Evolutionary conservation across 441 rosid genomes (phyloP).

Genomic region (Populus hybrid): DNA sequence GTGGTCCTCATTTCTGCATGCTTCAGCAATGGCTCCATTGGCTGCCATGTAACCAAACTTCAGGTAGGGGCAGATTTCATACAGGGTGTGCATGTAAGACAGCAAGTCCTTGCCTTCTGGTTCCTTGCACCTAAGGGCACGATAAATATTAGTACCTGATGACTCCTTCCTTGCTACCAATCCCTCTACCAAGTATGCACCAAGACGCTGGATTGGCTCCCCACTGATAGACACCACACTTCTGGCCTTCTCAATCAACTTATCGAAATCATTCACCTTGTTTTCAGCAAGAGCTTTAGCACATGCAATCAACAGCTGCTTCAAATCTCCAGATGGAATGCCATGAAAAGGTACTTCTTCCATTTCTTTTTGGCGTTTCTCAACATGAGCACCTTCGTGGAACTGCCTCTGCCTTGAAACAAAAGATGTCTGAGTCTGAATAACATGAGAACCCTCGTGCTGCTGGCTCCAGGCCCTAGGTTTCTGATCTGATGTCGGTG

Average conservation of each 20-base stretch:
- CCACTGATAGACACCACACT: conserved; percentile 60
- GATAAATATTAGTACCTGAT: conserved; percentile 67
- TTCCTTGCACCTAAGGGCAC: conserved; percentile 59
- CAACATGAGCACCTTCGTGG: conserved; percentile 25
- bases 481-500: conserved; percentile 27
- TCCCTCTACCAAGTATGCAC: conserved; percentile 81
- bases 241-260: conserved; percentile 50
- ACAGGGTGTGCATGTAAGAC: conserved; percentile 64
- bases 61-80: conserved; percentile 84
- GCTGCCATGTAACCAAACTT: conserved; percentile 95
- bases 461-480: conserved; percentile 32
- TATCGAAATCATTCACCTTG: conserved; percentile 43
- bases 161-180: conserved; percentile 67
- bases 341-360: conserved; percentile 31
- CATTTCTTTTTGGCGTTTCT: conserved; percentile 29
- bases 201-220: conserved; percentile 78
- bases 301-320: conserved; percentile 64
- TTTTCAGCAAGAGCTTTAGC: conserved; percentile 63
- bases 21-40: conserved; percentile 89
- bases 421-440: conserved; percentile 32
- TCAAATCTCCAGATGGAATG: conserved; percentile 47
- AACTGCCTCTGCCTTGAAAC: conserved; percentile 28
- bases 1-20: conserved; percentile 61
- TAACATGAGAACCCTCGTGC: conserved; percentile 19
- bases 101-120: conserved; percentile 76